These are phyloP conservation scores for Dictyostelium intermedium DNA, from an alignment of 78 protist genomes.

Conservation along the genomic window DNA sequence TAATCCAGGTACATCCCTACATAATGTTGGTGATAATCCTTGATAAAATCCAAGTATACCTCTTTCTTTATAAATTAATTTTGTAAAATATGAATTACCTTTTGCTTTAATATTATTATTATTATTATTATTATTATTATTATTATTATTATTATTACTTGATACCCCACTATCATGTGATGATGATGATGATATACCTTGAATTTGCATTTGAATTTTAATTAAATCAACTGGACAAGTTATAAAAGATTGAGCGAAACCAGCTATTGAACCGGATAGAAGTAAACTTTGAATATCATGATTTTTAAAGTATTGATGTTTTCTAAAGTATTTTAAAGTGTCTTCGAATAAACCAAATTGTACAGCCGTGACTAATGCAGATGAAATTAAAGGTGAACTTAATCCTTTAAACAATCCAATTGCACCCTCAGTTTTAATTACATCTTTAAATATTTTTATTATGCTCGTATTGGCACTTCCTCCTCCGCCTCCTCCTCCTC, in stretches of 20 bases:
- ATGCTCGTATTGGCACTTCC: not conserved
- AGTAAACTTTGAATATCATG: not conserved
- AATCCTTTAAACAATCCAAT: constrained; percentile 46
- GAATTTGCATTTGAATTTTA: constrained; percentile 32
- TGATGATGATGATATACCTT: not conserved
- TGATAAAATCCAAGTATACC: constrained; percentile 16
- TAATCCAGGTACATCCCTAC: constrained; percentile 40
- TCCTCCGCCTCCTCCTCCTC: not conserved
- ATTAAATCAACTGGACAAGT: constrained; percentile 34
- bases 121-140: not conserved
- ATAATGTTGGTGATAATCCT: constrained; percentile 25
- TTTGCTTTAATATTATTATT: not conserved
- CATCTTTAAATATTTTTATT: not conserved
- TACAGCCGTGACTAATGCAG: not conserved
- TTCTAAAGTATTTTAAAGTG: not conserved
- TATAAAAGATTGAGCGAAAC: constrained; percentile 34
- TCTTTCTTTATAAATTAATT: not conserved
- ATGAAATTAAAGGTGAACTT: constrained; percentile 14
- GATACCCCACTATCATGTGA: no score
- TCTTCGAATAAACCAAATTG: constrained; percentile 43
- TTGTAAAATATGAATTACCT: not conserved
- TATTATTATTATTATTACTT: not conserved
- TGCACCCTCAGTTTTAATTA: constrained; percentile 15
- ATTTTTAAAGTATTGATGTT: not conserved
- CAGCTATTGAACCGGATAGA: not conserved